Percentiles rank a stretch among this genome's conserved stretches.
These are phyloP conservation scores for Colletotrichum phormii DNA, from an alignment of 2,329 filamentous ascomycete genomes.

Conservation along the genomic window DNA sequence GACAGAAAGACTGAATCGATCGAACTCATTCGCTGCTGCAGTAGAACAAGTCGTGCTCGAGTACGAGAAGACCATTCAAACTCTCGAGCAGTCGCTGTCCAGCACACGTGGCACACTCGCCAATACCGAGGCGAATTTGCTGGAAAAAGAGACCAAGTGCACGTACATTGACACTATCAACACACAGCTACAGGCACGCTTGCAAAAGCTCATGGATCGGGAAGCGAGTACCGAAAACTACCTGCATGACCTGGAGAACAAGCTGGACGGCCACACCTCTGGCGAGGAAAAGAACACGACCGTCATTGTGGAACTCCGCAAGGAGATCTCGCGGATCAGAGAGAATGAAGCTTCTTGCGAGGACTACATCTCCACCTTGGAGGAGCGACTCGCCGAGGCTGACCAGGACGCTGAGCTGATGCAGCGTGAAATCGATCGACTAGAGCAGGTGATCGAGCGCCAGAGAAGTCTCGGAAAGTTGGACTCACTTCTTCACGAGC, in stretches of 20 bases:
- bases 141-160: conserved; percentile 94
- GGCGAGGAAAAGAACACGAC: conserved; percentile 93
- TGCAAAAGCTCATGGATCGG: conserved; percentile 94
- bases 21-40: conserved; percentile 94
- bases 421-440: conserved; percentile 93
- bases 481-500: conserved; percentile 89
- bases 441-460: conserved; percentile 95
- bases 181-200: conserved; percentile 84
- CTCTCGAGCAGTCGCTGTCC: conserved; percentile 89
- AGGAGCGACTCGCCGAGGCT: conserved; percentile 93
- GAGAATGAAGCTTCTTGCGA: conserved; percentile 93
- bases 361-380: conserved; percentile 96
- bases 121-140: conserved; percentile 83
- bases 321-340: conserved; percentile 87
- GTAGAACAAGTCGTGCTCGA: conserved; percentile 97
- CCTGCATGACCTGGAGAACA: conserved; percentile 89
- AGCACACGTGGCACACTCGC: conserved; percentile 87
- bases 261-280: conserved; percentile 88
- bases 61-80: conserved; percentile 98
- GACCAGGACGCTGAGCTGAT: conserved; percentile 97
- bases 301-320: conserved; percentile 87
- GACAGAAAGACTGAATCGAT: conserved; percentile 89
- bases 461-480: conserved; percentile 95
- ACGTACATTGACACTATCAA: conserved; percentile 95
- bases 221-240: conserved; percentile 94